Conservation (phyloP, 345 rosid genomes). For the Melaleuca quinquenervia region DNA sequence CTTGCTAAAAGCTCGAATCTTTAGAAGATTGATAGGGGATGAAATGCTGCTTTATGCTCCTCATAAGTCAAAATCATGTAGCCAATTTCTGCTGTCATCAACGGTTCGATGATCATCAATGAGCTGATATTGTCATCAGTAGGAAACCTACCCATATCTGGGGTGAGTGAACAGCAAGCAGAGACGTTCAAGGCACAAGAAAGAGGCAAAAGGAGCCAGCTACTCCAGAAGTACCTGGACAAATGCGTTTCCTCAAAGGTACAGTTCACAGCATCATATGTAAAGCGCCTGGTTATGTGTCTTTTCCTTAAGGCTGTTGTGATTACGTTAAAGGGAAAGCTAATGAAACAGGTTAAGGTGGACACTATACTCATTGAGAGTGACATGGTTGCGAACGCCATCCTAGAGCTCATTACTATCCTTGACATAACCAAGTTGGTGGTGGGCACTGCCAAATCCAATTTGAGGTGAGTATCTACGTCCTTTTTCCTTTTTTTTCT, state of each 20-base stretch:
- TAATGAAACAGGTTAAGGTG: constrained; percentile 36
- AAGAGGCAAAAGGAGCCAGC: constrained; percentile 45
- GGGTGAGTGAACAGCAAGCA: constrained; percentile 50
- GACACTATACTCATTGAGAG: constrained; percentile 75
- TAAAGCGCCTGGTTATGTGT: no score
- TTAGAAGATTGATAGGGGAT: neutral
- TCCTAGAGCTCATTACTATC: constrained; percentile 56
- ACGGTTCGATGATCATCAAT: neutral
- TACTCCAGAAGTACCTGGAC: constrained; percentile 39
- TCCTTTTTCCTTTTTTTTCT: neutral
- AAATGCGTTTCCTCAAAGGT: constrained; percentile 50
- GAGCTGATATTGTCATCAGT: constrained; percentile 15
- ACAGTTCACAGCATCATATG: neutral
- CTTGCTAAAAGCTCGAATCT: neutral
- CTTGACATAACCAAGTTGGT: constrained; percentile 68
- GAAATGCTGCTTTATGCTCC: neutral
- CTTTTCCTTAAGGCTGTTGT: neutral
- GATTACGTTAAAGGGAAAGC: neutral
- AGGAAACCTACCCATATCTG: constrained; percentile 53
- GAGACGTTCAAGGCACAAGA: constrained; percentile 49
- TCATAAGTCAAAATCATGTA: neutral
- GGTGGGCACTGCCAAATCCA: constrained; percentile 59
- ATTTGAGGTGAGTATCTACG: constrained; percentile 25
- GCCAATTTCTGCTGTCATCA: neutral
- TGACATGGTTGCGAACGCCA: constrained; percentile 56